Percentiles rank a stretch among this genome's conserved stretches.
Evolutionary conservation across 805 yeast genomes (phyloP).

Genomic region (Candida odintsovae): DNA sequence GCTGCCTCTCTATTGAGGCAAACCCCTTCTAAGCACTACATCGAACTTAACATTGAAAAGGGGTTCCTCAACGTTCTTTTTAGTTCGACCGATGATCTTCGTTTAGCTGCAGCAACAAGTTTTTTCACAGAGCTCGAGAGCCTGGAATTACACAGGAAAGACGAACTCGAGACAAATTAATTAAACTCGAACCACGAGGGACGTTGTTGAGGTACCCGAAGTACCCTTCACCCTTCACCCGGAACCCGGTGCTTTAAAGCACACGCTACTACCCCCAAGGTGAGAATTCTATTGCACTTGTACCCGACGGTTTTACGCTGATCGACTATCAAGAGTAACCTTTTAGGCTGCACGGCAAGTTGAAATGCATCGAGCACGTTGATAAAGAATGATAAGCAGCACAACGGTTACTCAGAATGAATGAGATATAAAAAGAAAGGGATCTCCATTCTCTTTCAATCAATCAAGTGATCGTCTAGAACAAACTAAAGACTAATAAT

Average conservation of each 20-base stretch:
- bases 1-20: not conserved
- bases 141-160: too few species aligned
- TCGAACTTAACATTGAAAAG: not conserved
- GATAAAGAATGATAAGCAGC: not conserved
- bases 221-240: too few species aligned
- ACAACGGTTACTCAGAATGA: too few species aligned
- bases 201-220: too few species aligned
- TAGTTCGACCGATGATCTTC: not conserved
- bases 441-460: not conserved
- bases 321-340: not conserved
- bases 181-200: too few species aligned
- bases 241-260: too few species aligned
- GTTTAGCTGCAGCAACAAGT: not conserved
- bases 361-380: not conserved
- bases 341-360: not conserved
- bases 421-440: not conserved
- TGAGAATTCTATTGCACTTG: too few species aligned
- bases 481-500: not conserved
- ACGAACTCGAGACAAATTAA: too few species aligned
- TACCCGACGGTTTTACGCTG: too few species aligned
- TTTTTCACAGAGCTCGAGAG: too few species aligned
- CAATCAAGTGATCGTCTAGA: not conserved
- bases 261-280: too few species aligned
- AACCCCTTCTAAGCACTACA: not conserved
- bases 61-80: not conserved